Base-by-base conservation (phyloP, 768 basidiomycete species). In the Hericium rajendrae region DNA sequence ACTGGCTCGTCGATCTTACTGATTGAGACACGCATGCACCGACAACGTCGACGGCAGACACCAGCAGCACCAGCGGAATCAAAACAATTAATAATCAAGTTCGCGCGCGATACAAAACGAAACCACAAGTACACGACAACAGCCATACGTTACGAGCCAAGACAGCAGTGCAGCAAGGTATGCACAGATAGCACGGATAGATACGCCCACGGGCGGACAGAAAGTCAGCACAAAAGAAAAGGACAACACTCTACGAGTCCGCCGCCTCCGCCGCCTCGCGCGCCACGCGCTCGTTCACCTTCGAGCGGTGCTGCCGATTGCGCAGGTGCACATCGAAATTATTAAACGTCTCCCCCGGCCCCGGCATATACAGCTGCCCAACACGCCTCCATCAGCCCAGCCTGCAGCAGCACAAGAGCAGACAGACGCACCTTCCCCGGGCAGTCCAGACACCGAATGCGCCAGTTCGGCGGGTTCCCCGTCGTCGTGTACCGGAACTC, bases 291-390 rank as follows among this genome's bases (percentile, higher is more conserved):
- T 80, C 78, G 64, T 81, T 83, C 37, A 92, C 90, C 54, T 83
- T 80, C 60, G 80, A 77, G 40, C 90, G 83, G 70, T 93, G 91
- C 67, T 81, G 79, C 52, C 88, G 81, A 65, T 93, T 92, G 74
- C 83, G 86, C 55, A 99, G 73, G 73, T 99, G 95, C 11, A 97
- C 88, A 67, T 93, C 89, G 64, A 93, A 98, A 69, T 97, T 97
- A 24, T 79, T 76, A 51, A 97, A 71, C 11, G 90, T 89, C 71
- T 57, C 57, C 38, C 65, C 46, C 57, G 54, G 51, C 56, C 38
- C 39, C 13, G 54, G 59, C 59, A 38, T 64, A 59, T 56, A 62
- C 16, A 60, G 46, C 53, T 58, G 15, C 15, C n/a, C n/a, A n/a
- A n/a, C n/a, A n/a, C 22, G 38, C 43, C 38, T n/a, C 40, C n/a